These are phyloP conservation scores for Sugiyamaella americana DNA, from an alignment of 805 yeast genomes.

Conservation along the genomic window DNA sequence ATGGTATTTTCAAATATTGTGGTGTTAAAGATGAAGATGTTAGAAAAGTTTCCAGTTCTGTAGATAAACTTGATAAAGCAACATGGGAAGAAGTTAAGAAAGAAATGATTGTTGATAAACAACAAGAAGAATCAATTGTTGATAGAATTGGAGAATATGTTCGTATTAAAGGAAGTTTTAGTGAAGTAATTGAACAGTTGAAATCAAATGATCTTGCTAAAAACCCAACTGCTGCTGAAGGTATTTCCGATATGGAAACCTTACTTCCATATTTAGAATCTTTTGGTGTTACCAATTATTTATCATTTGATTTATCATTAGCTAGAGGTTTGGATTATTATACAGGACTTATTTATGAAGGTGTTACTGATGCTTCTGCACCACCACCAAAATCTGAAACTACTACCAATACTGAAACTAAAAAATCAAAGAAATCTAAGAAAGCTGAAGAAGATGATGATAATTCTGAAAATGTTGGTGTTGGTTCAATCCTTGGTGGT, in stretches of 20 bases:
- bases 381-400: conserved; percentile 51
- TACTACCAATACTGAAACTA: conserved; percentile 20
- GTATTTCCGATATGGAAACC: conserved; percentile 71
- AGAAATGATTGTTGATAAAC: conserved; percentile 89
- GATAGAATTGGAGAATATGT: conserved; percentile 90
- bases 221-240: conserved; percentile 71
- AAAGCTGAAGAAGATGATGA: conserved; percentile 62
- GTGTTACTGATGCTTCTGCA: conserved; percentile 92
- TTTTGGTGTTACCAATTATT: conserved; percentile 50
- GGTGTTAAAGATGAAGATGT: conserved; percentile 94
- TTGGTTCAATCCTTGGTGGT: conserved; percentile 98
- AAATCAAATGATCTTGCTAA: conserved; percentile 46
- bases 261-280: conserved; percentile 78
- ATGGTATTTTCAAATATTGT: conserved; percentile 91
- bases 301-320: conserved; percentile 86
- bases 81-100: conserved; percentile 94
- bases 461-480: conserved; percentile 95
- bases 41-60: conserved; percentile 88
- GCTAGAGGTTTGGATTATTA: conserved; percentile 98
- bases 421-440: conserved; percentile 29
- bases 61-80: conserved; percentile 88
- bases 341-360: conserved; percentile 95
- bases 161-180: conserved; percentile 59
- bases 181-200: conserved; percentile 46
- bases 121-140: conserved; percentile 86